Base-by-base conservation (phyloP, 805 yeast genomes). In the Candida cerambycidarum region DNA sequence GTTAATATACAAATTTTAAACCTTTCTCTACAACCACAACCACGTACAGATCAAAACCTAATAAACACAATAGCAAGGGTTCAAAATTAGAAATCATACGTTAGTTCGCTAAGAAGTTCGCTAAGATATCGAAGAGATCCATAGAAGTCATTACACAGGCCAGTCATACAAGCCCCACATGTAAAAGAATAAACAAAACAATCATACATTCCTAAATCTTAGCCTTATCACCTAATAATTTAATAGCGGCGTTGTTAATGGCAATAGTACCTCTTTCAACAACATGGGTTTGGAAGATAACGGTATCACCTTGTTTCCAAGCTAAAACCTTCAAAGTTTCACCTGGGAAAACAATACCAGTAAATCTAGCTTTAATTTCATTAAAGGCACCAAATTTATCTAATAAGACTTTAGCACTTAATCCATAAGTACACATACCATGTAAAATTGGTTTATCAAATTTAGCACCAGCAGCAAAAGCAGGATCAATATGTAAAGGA, bases 401-500 rank as follows among this genome's bases (percentile, higher is more conserved):
- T 55, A 76, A 73, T 51, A 92, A 72, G 13, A 79, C 76, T 62
- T 90, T 88, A 23, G 83, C 84, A 32, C 86, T 69, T 45, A 90
- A 78, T 47, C 99, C 99, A 61, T 87, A 80, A 14, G 87, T 77
- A 57, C 95, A 85, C 65, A 92, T 76, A 32, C 99, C 99, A 67
- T 92, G 99, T 52, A 92, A 76, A 54, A 92, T 92, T 38, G 99
- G 99, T 42, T 71, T 69, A 38, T 80, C 81, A 63, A 92, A 92
- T 47, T 84, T 85, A 37, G 92, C 97, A 44, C 86, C 86, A 50
- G 82, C 79, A 12, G 98, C 97, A 66, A 90, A 85, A 23, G 63
- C 73, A 14, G 98, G 97, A 68, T 92, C 98, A 60, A 92, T 83
- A 70, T 90, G 99, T 55, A 92, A 76, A 46, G 99, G 99, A 65